Evolutionary conservation across 164 flowering plant species (phyloP).

Genomic region (Magnolia sinica): DNA sequence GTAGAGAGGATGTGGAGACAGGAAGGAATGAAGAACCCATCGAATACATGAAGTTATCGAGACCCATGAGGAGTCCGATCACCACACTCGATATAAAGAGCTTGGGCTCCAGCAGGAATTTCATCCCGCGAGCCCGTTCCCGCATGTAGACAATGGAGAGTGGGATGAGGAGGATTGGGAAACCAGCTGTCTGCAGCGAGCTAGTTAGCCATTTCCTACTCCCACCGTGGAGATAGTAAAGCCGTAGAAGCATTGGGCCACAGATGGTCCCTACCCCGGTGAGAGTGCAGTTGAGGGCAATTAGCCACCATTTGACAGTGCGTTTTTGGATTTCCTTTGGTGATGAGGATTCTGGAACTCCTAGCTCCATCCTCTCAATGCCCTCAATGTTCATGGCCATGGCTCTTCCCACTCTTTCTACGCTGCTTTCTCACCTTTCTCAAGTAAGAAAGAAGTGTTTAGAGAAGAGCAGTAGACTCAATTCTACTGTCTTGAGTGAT

Average conservation of each 20-base stretch:
- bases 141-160: background rate
- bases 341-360: no score
- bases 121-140: background rate
- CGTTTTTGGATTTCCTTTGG: no score
- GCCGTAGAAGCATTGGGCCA: slow-evolving; percentile 23
- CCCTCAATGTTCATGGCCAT: no score
- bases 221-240: slow-evolving; percentile 28
- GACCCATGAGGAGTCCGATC: slow-evolving; percentile 20
- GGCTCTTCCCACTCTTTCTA: no score
- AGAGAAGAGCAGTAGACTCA: no score
- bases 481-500: no score
- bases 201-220: slow-evolving; percentile 22
- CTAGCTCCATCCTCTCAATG: no score
- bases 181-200: slow-evolving; percentile 22
- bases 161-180: slow-evolving; percentile 19
- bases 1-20: slow-evolving; percentile 24
- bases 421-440: no score
- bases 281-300: slow-evolving; percentile 16
- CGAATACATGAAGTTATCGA: slow-evolving; percentile 19
- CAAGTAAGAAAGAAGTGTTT: no score
- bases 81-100: slow-evolving; percentile 4
- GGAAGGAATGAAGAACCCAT: slow-evolving; percentile 23
- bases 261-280: slow-evolving; percentile 14
- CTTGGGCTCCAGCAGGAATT: background rate
- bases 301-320: slow-evolving; percentile 6